Evolutionary conservation across 2,329 filamentous ascomycete genomes (phyloP).

Genomic region (Pyrenochaeta sp.): DNA sequence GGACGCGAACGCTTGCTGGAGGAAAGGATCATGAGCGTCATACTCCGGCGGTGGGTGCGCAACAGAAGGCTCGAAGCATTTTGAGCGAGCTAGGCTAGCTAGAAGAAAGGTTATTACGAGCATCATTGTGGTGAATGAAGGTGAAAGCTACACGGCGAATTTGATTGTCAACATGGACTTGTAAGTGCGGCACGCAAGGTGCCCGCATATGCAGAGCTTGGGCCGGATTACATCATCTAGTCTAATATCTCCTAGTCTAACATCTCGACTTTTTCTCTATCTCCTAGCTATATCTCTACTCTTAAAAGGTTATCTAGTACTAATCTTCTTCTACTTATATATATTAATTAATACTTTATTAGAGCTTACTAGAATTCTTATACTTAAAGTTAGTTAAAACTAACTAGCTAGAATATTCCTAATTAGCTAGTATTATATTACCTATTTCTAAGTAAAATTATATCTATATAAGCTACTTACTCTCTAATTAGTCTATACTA

Average conservation of each 20-base stretch:
- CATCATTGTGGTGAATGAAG: constrained; percentile 21
- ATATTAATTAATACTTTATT: no score
- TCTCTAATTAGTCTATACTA: no score
- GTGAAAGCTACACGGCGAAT: constrained; percentile 6
- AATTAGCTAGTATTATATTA: no score
- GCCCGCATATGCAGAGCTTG: constrained; percentile 6
- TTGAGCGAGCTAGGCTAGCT: constrained; percentile 22
- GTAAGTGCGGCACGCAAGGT: neutral
- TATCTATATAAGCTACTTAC: no score
- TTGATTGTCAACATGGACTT: neutral
- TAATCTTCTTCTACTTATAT: no score
- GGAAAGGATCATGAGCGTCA: constrained; percentile 33
- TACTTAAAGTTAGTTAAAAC: no score
- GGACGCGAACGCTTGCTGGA: constrained; percentile 40
- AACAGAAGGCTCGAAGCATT: constrained; percentile 49
- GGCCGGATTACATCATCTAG: constrained; percentile 1
- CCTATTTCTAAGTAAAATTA: no score
- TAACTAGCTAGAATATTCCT: no score
- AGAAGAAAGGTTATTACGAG: constrained; percentile 12
- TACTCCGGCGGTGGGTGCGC: constrained; percentile 50
- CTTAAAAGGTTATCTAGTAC: no score
- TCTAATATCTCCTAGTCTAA: neutral
- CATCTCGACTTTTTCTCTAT: neutral
- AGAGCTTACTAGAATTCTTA: no score
- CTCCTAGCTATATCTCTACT: no score